Conservation (phyloP, 2,329 filamentous ascomycete genomes). For the Pseudocercospora musae region DNA sequence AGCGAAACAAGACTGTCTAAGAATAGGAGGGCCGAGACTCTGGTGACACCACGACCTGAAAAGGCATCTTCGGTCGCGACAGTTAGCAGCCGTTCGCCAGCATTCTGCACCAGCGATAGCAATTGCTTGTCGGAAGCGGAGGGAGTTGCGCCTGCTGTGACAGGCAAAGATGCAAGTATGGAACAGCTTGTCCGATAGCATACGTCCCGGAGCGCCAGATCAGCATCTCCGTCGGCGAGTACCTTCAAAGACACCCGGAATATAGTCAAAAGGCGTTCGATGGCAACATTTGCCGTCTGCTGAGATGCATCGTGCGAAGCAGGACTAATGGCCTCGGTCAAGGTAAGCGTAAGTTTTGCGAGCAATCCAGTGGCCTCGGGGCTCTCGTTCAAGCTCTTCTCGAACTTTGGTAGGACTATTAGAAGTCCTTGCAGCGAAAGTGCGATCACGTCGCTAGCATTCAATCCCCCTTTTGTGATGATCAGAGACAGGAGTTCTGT, state of each 20-base stretch:
- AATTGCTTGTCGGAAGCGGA: conserved; percentile 29
- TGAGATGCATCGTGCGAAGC: conserved; percentile 51
- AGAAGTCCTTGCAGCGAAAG: conserved; percentile 87
- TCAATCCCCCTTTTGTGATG: conserved; percentile 77
- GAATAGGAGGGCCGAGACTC: conserved; percentile 82
- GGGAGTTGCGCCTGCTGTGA: conserved; percentile 13
- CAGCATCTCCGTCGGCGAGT: conserved; percentile 69
- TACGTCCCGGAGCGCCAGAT: conserved; percentile 69
- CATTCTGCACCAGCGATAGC: conserved; percentile 69
- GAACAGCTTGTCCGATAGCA: conserved; percentile 87
- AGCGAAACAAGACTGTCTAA: conserved; percentile 73
- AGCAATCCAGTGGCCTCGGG: conserved; percentile 70
- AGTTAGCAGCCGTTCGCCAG: conserved; percentile 78
- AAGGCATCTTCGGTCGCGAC: conserved; percentile 91
- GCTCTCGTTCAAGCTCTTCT: conserved; percentile 68
- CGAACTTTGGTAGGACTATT: conserved; percentile 81
- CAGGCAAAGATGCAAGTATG: conserved; percentile 21
- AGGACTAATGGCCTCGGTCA: conserved; percentile 64
- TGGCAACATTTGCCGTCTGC: conserved; percentile 56
- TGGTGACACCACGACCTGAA: conserved; percentile 74
- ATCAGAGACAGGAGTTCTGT: conserved; percentile 79
- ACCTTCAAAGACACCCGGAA: conserved; percentile 84
- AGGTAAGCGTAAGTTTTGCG: conserved; percentile 68
- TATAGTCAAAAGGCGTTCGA: conserved; percentile 82
- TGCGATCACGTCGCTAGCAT: conserved; percentile 70